These are phyloP conservation scores for Leersia perrieri DNA, from an alignment of 176 grass and related monocot genomes.

Conservation along the genomic window DNA sequence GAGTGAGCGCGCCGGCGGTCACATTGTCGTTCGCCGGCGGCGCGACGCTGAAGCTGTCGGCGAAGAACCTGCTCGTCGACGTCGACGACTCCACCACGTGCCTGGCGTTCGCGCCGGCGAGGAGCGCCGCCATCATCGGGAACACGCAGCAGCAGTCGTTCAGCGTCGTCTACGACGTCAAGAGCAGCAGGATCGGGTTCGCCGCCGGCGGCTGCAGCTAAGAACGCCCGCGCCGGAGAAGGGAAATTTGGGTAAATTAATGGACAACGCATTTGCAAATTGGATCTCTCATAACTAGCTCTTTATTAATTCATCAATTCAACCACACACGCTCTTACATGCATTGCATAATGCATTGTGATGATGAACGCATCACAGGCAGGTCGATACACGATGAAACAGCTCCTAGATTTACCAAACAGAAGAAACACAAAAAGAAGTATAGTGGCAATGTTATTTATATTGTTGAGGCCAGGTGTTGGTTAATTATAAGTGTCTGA, in stretches of 20 bases:
- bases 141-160: slow-evolving; percentile 83
- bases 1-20: slow-evolving; percentile 48
- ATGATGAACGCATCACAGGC: neutral
- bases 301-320: neutral
- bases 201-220: slow-evolving; percentile 59
- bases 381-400: slow-evolving; percentile 21
- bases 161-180: slow-evolving; percentile 83
- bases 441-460: slow-evolving; percentile 6
- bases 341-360: neutral
- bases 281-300: neutral
- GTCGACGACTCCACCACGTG: slow-evolving; percentile 65
- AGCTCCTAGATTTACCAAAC: neutral
- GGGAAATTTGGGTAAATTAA: neutral
- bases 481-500: neutral
- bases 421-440: neutral
- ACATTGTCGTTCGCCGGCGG: slow-evolving; percentile 62
- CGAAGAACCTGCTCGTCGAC: slow-evolving; percentile 60
- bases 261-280: neutral
- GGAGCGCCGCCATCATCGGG: slow-evolving; percentile 69
- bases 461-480: slow-evolving; percentile 1
- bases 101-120: slow-evolving; percentile 61
- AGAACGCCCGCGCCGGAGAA: neutral
- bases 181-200: slow-evolving; percentile 58
- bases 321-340: neutral
- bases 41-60: slow-evolving; percentile 43